Base-by-base conservation (phyloP, 495 filamentous ascomycete genomes). In the Xylaria curta region DNA sequence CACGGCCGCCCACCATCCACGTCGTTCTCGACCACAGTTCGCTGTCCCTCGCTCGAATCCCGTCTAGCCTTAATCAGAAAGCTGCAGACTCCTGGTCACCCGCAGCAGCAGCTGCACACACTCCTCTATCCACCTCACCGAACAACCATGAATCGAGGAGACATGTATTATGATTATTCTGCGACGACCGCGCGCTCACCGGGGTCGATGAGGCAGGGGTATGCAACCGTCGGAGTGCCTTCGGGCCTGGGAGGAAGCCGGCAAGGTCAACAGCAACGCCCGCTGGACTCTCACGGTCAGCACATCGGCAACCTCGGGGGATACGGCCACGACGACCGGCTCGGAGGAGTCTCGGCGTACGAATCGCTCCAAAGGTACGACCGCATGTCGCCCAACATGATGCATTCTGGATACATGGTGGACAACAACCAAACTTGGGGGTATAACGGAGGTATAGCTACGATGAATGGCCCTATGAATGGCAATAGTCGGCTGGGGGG, bases 201-300 rank as follows among this genome's bases (percentile, higher is more conserved):
- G 19, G 76, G 80, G 58, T 81, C 82, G 12, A 77, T 81, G 46
- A 78, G 82, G 60, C 83, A 83, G 44, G 83, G 82, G 51, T 87
- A 85, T 76, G 82, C 81, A 68, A 88, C 85, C 63, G 87, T 79
- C 38, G 77, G 77, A 62, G 62, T 79, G 46, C 73, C 89, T 49
- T 87, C 90, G 74, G 89, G 89, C 44, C 85, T 94, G 53, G 89
- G 82, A 38, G 91, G 75, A 87, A 92, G 79, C 81, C 91, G 73
- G 90, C 90, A 74, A 82, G 90, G 76, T 87, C 93, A 85, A 73
- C 93, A 85, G 73, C 26, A 31, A 38, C 81, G 82, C 21, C 82
- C 80, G 44, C 77, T 85, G 67, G 83, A 85, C 12, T 73, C 78
- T 59, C 71, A 80, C 33, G 74, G 75, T 64, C 83, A 82, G 68